Conservation (phyloP, 495 filamentous ascomycete genomes). For the Physcia stellaris region DNA sequence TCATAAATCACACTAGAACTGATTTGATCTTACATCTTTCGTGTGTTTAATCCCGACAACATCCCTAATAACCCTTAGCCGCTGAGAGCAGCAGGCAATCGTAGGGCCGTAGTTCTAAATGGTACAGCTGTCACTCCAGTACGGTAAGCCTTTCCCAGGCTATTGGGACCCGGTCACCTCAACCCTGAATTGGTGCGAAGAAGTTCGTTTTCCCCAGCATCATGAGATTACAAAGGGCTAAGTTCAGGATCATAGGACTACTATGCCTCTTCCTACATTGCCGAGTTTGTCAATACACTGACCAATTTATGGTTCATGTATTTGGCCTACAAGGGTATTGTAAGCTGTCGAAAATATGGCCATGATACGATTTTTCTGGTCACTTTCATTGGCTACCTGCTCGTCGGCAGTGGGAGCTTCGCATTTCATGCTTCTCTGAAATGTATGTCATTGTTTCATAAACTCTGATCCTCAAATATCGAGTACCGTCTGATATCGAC, state of each 20-base stretch:
- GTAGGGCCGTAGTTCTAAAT: too few relatives aligned
- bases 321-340: conserved; percentile 57
- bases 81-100: too few relatives aligned
- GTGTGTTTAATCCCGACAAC: too few relatives aligned
- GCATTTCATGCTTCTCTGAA: conserved; percentile 73
- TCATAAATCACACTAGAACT: too few relatives aligned
- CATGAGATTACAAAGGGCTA: background rate
- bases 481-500: conserved; percentile 62
- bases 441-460: conserved; percentile 40
- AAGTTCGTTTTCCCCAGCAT: conserved; percentile 33
- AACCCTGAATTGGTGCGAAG: conserved; percentile 89
- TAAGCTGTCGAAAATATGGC: conserved; percentile 50
- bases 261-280: conserved; percentile 45
- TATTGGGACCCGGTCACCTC: conserved; percentile 81
- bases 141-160: too few relatives aligned
- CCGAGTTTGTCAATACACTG: conserved; percentile 56
- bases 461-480: conserved; percentile 51
- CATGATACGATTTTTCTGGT: conserved; percentile 65
- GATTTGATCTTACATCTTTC: too few relatives aligned
- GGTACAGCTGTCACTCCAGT: too few relatives aligned
- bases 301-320: conserved; percentile 74
- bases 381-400: conserved; percentile 56
- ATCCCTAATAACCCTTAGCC: too few relatives aligned
- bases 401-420: conserved; percentile 73
- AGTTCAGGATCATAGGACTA: conserved; percentile 37